Conservation (phyloP, 2,329 filamentous ascomycete genomes). For the Colletotrichum theobromicola region DNA sequence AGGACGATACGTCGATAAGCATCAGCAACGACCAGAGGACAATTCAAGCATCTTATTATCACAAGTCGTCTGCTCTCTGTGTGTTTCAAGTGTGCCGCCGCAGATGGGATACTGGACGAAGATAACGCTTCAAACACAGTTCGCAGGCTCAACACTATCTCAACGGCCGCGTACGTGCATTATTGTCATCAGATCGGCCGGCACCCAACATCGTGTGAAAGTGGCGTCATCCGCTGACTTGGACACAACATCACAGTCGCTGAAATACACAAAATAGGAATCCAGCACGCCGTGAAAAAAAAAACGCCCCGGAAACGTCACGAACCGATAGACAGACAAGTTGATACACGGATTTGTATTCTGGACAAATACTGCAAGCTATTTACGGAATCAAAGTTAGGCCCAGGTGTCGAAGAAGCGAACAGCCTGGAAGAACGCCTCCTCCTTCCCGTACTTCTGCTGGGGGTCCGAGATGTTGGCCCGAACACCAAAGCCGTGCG, state of each 20-base stretch:
- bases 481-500: conserved; percentile 78
- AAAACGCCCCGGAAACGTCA: background rate
- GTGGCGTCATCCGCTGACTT: background rate
- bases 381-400: background rate
- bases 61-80: background rate
- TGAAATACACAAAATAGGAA: background rate
- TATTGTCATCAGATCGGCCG: background rate
- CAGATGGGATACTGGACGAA: background rate
- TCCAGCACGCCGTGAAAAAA: background rate
- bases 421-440: conserved; percentile 78
- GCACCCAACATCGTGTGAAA: background rate
- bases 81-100: background rate
- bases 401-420: conserved; percentile 71
- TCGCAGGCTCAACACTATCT: background rate
- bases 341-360: background rate
- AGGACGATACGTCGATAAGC: background rate
- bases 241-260: background rate
- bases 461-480: conserved; percentile 57
- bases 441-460: conserved; percentile 76
- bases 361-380: background rate
- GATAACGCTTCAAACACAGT: background rate
- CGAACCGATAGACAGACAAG: background rate
- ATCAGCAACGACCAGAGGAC: background rate
- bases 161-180: background rate
- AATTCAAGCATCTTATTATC: background rate